phyloP scores from a whole-genome alignment of 768 basidiomycete species.

The Gloeostereum incarnatum region DNA sequence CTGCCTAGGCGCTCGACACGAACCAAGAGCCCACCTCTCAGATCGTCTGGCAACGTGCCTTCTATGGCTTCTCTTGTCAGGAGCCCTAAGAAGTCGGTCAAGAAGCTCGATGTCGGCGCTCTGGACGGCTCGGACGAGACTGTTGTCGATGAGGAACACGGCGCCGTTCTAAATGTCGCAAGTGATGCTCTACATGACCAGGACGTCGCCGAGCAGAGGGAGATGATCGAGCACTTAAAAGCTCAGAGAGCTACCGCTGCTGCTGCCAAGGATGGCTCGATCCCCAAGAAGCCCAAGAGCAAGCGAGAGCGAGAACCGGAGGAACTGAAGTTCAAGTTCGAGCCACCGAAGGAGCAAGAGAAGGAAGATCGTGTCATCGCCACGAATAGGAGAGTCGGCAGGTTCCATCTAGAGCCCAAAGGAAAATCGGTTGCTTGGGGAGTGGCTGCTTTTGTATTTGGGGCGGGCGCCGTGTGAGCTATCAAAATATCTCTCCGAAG shows the following conservation, averaged over 20 bases:
- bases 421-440: conserved; percentile 80
- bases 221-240: conserved; percentile 66
- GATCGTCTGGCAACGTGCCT: conserved; percentile 22
- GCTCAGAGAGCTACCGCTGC: conserved; percentile 26
- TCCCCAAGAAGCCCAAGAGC: conserved; percentile 30
- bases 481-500: conserved; percentile 2
- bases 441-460: conserved; percentile 73
- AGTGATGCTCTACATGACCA: conserved; percentile 54
- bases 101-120: conserved; percentile 23
- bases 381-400: conserved; percentile 54
- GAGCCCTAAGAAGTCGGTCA: conserved; percentile 23
- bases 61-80: conserved; percentile 25
- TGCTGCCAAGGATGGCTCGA: conserved; percentile 11
- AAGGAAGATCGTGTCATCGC: conserved; percentile 44
- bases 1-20: conserved; percentile 25
- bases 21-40: conserved; percentile 30
- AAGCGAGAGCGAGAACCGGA: conserved; percentile 48
- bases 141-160: conserved; percentile 55
- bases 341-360: conserved; percentile 68
- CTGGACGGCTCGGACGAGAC: conserved; percentile 55
- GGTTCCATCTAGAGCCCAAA: conserved; percentile 52
- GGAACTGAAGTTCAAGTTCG: conserved; percentile 49
- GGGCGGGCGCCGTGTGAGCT: conserved; percentile 73
- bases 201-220: conserved; percentile 73
- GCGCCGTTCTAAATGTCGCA: conserved; percentile 44